Base-by-base conservation (phyloP, 2,329 filamentous ascomycete genomes). In the Aspergillus neoniger region DNA sequence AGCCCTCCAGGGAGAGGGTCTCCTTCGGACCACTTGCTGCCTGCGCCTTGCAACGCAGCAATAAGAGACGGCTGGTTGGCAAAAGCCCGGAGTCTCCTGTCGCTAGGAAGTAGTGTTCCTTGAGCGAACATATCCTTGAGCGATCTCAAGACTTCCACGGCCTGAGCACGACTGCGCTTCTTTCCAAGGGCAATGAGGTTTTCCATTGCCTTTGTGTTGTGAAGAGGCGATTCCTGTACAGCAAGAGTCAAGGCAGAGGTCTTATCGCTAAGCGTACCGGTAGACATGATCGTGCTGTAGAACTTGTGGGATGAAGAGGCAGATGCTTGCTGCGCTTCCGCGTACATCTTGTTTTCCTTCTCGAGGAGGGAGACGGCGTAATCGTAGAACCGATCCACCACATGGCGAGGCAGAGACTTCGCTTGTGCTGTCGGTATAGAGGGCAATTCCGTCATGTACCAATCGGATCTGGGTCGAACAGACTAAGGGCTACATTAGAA, bases 221-320 rank as follows among this genome's bases (percentile, higher is more conserved):
- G 95, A 55, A 98, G 80, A 17, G 95, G 95, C 8, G 96, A 98
- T 77, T 99, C 95, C 79, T 99, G 96, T 12, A 97, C 88, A 58
- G 95, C 90, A 67, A 99, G 82, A 4, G 95, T 99, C 71, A 99
- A 82, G 3, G 95, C 96, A 2, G 95, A 99, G 47, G 98, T 90
- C 76, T 97, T 98, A 76, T 99, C 95, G 58, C 92, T 96, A 68
- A 98, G 86, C 9, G 96, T 99, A 82, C 95, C 95, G 1, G 93
- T 96, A 9, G 92, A 83, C 91, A 98, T 97, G 74, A 99, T 97
- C 17, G 92, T 96, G 1, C 93, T 91, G 82, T 98, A 88, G 81
- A 99, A 99, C 75, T 93, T 96, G 77, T 96, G 91, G 43, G 93
- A 94, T 2, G 94, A 95, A 25, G 91, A 92, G 54, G 91, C 87